phyloP scores from a whole-genome alignment of 805 yeast genomes.

The Sugiyamaella americana region DNA sequence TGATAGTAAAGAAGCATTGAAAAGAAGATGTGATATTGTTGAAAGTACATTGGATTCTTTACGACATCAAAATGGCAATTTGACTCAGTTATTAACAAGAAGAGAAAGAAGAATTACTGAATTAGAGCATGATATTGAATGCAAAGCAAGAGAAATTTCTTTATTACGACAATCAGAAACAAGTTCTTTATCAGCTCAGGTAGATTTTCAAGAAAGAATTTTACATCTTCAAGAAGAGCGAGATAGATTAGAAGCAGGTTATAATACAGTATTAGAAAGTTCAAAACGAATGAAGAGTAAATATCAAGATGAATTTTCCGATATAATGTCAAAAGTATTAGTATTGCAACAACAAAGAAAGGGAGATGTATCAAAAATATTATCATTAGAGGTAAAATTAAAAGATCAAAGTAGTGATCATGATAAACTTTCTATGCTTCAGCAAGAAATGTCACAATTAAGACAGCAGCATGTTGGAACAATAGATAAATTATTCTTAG shows the following conservation, averaged over 20 bases:
- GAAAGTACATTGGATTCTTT: conserved; percentile 33
- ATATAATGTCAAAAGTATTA: conserved; percentile 21
- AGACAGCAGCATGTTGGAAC: conserved; percentile 17
- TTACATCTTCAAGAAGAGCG: conserved; percentile 44
- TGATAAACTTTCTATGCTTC: conserved; percentile 16
- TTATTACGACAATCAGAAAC: not conserved
- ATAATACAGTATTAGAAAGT: conserved; percentile 46
- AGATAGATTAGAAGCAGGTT: conserved; percentile 45
- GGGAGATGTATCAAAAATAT: conserved; percentile 11
- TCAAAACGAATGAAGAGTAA: conserved; percentile 49
- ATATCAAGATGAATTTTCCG: conserved; percentile 49
- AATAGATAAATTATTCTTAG: conserved; percentile 14
- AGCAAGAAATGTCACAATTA: conserved; percentile 9
- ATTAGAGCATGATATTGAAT: conserved; percentile 48
- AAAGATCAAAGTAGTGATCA: not conserved
- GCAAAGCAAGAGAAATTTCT: conserved; percentile 5
- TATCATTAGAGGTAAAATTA: not conserved
- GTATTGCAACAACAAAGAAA: conserved; percentile 12
- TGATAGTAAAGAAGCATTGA: conserved; percentile 44
- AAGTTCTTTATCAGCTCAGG: conserved; percentile 1
- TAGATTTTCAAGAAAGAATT: conserved; percentile 7
- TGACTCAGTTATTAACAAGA: conserved; percentile 59
- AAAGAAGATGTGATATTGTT: conserved; percentile 19
- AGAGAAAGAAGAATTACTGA: conserved; percentile 65
- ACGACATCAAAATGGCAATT: conserved; percentile 72